Percentiles rank a stretch among this genome's conserved stretches.
Conservation (phyloP, 2,329 filamentous ascomycete genomes). For the Microcyclospora pomicola region DNA sequence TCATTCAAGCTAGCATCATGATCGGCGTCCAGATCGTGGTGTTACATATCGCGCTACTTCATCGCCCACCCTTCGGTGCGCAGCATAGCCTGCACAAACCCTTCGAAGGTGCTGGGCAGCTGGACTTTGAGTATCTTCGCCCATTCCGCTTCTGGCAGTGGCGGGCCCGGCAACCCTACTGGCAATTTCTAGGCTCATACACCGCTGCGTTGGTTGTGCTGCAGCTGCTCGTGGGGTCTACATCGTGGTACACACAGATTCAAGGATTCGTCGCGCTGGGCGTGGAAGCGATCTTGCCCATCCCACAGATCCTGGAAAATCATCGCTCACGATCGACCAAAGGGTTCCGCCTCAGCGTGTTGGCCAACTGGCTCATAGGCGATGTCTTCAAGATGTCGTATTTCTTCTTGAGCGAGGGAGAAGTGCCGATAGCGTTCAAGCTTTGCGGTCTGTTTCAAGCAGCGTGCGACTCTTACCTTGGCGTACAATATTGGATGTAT, state of each 20-base stretch:
- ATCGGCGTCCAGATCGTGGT: constrained; percentile 43
- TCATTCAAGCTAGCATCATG: constrained; percentile 48
- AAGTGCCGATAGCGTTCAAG: constrained; percentile 65
- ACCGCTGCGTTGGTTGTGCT: constrained; percentile 45
- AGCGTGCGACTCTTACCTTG: constrained; percentile 58
- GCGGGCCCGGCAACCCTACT: constrained; percentile 62
- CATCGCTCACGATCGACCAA: constrained; percentile 54
- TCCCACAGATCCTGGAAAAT: constrained; percentile 67
- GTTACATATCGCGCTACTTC: constrained; percentile 46
- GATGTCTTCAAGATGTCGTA: constrained; percentile 69
- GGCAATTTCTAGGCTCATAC: constrained; percentile 61
- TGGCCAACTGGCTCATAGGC: constrained; percentile 65
- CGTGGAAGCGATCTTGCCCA: constrained; percentile 66
- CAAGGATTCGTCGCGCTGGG: constrained; percentile 64
- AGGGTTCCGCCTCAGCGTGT: constrained; percentile 62
- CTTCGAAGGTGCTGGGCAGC: constrained; percentile 42
- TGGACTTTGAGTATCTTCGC: constrained; percentile 33
- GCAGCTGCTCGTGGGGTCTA: constrained; percentile 53
- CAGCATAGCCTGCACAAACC: constrained; percentile 34
- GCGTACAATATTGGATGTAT: constrained; percentile 60
- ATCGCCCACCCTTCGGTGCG: constrained; percentile 33
- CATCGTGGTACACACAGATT: constrained; percentile 46
- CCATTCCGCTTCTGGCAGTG: constrained; percentile 78
- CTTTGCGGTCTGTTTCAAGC: constrained; percentile 72
- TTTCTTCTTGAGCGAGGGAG: constrained; percentile 60